Evolutionary conservation across 2,329 filamentous ascomycete species (phyloP), one percentile per base, ranked within the genome.

Genomic region (Arthrobotrys sinensis): DNA sequence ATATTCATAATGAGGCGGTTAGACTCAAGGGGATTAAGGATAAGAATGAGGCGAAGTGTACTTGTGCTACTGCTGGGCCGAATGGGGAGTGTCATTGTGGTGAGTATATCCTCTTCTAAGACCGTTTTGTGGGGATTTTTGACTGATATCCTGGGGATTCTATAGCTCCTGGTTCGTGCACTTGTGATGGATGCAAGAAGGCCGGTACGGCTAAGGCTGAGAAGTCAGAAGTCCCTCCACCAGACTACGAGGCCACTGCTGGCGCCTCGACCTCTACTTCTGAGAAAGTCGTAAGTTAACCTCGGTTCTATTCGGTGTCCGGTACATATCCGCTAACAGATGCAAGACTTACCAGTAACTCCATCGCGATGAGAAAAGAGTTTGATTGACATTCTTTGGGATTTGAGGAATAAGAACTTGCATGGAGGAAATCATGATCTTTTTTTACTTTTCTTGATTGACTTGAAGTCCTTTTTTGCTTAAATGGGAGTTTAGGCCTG

Each of bases 1-100:
- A 99, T 84, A 96, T 99, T 55, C 96, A 99, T 86, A 89, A 88
- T 80, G 96, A 99, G 88, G 96, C 96, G 36, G 89, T 91, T 80
- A 91, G 96, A 81, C 88, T 99, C 68, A 95, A 95, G 62, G 90
- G 97, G 80, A 85, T 99, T 14, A 71, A 68, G 45, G 45, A 57
- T 11, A 64, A 38, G 4, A 28, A 69, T 8, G 40, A 43, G 19
- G 34, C n/a, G 8, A 71, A 69, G 46, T 77, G 72, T 50, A 77
- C 72, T 43, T 77, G 72, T 36, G 50, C 53, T 16, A 66, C 46
- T 10, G 65, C 50, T 4, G 72, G 55, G 8, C 65, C 65, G 16
- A 38, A 77, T 7, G 72, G 72, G n/a, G 50, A 64, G 38, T 77
- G 72, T 40, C 43, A 57, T 52, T 77, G 72, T 24, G 21, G 72